Percentiles rank a stretch among this genome's conserved stretches.
Evolutionary conservation across 495 filamentous ascomycete genomes (phyloP).

Genomic region (Tuber melanosporum): DNA sequence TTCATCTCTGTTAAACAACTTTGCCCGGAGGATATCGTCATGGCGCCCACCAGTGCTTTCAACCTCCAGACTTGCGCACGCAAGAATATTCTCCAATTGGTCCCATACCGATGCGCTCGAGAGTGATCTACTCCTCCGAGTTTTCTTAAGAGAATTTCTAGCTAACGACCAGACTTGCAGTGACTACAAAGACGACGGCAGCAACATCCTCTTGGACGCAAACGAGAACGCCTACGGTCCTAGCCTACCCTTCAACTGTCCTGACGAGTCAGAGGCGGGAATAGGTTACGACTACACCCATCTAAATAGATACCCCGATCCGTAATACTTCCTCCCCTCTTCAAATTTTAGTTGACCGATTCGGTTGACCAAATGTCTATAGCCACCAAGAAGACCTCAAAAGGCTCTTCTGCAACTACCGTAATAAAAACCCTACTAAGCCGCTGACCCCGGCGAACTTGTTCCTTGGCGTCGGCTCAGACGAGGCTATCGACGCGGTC

Average conservation of each 20-base stretch:
- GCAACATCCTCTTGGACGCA: constrained; percentile 91
- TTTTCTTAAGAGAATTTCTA: background rate
- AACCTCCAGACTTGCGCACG: constrained; percentile 74
- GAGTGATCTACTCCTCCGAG: constrained; percentile 34
- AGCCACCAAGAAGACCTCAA: constrained; percentile 83
- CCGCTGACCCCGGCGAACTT: constrained; percentile 73
- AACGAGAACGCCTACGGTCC: constrained; percentile 97
- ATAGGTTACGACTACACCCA: constrained; percentile 61
- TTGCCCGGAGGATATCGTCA: background rate
- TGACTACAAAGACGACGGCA: constrained; percentile 96
- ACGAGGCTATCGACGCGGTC: constrained; percentile 92
- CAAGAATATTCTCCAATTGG: constrained; percentile 71
- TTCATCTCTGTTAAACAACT: background rate
- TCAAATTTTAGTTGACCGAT: background rate
- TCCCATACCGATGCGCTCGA: constrained; percentile 62
- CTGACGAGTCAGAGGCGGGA: constrained; percentile 27
- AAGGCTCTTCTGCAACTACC: constrained; percentile 73
- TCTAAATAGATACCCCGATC: constrained; percentile 92
- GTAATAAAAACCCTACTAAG: constrained; percentile 69
- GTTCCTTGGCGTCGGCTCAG: constrained; percentile 85
- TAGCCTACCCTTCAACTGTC: constrained; percentile 47
- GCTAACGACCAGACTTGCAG: constrained; percentile 19
- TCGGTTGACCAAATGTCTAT: constrained; percentile 7
- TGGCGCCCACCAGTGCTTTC: constrained; percentile 48
- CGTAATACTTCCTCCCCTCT: constrained; percentile 49